Conservation (phyloP, 108 stramenopile species). For the Cyclotella kingstonii region DNA sequence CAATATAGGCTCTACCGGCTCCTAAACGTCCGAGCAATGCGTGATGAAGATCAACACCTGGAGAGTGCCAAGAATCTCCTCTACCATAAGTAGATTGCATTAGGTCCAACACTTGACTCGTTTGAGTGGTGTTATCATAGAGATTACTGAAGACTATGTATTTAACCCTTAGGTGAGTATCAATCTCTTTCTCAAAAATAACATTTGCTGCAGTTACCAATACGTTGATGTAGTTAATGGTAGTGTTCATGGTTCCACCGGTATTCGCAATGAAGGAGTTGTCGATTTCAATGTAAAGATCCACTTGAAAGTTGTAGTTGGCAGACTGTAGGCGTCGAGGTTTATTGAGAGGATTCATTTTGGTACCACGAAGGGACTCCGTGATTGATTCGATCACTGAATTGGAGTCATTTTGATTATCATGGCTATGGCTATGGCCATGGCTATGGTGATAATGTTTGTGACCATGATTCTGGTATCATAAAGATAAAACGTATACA, state of each 20-base stretch:
- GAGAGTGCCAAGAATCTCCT: background rate
- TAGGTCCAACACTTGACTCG: background rate
- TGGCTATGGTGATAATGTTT: background rate
- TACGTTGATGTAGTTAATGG: constrained; percentile 12
- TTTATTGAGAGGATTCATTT: constrained; percentile 6
- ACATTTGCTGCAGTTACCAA: constrained; percentile 15
- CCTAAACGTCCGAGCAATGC: constrained; percentile 21
- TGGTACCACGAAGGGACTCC: constrained; percentile 2
- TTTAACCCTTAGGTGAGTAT: constrained; percentile 15
- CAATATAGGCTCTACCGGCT: too few species aligned
- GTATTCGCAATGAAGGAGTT: background rate
- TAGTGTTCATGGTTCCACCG: constrained; percentile 1
- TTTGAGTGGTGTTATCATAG: background rate
- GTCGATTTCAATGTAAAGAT: constrained; percentile 13
- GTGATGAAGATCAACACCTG: constrained; percentile 14
- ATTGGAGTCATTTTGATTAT: background rate
- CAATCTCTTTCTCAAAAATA: constrained; percentile 20
- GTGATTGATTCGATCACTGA: background rate
- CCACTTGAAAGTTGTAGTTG: constrained; percentile 17
- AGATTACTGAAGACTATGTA: background rate
- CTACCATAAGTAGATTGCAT: background rate
- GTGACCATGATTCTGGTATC: background rate
- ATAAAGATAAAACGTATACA: background rate
- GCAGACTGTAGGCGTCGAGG: background rate
- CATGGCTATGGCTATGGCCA: too few species aligned